These are phyloP conservation scores for Dujonia santamariae DNA, from an alignment of 1,139 yeast species.

Conservation along the genomic window DNA sequence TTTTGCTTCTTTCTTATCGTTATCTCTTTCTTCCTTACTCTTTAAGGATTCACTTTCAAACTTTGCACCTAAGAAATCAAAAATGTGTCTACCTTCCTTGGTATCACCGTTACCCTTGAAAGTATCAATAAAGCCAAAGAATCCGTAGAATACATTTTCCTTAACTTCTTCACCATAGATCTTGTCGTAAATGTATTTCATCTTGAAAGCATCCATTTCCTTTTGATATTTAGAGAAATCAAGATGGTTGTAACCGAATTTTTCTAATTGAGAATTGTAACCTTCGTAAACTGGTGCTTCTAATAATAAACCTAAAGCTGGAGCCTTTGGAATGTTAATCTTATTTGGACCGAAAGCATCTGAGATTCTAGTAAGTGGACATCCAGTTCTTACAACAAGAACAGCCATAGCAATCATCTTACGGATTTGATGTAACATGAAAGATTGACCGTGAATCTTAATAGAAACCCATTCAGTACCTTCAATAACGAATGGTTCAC, in stretches of 20 bases:
- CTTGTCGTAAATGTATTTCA: constrained; percentile 85
- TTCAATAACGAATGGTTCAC: constrained; percentile 91
- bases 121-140: constrained; percentile 83
- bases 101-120: constrained; percentile 41
- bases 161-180: constrained; percentile 84
- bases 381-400: constrained; percentile 77
- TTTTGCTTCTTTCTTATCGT: constrained; percentile 1
- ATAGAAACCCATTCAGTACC: constrained; percentile 96
- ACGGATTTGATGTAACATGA: constrained; percentile 97
- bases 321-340: constrained; percentile 94
- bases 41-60: constrained; percentile 22
- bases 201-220: constrained; percentile 83
- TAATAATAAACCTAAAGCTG: constrained; percentile 85
- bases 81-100: constrained; percentile 46
- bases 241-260: constrained; percentile 77
- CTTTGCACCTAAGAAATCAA: constrained; percentile 71
- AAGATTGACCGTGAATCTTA: constrained; percentile 96
- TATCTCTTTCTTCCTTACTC: constrained; percentile 1
- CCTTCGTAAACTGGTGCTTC: constrained; percentile 93
- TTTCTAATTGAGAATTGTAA: constrained; percentile 67
- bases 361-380: constrained; percentile 72
- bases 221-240: constrained; percentile 64
- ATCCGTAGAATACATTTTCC: constrained; percentile 86
- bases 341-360: constrained; percentile 74
- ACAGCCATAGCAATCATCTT: constrained; percentile 98